Evolutionary conservation across 108 stramenopile species (phyloP).

Genomic region (Fragilaria crotonensis): DNA sequence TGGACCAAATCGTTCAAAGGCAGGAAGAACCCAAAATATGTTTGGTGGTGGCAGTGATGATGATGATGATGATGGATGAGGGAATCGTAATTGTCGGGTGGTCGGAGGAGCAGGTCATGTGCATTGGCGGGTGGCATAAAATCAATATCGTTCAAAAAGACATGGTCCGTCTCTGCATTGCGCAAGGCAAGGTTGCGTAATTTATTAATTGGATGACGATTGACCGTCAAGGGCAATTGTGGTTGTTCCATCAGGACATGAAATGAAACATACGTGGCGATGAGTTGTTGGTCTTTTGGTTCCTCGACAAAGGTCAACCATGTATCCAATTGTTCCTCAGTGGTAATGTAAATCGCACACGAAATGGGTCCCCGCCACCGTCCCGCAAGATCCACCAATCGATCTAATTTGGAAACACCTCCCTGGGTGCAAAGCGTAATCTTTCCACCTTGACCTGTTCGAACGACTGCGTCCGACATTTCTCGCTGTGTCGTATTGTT

Average conservation of each 20-base stretch:
- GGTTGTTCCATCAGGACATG: not conserved
- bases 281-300: not conserved
- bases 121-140: slow-evolving; percentile 71
- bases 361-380: not conserved
- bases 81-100: too few species aligned
- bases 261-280: not conserved
- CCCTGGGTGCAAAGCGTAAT: not conserved
- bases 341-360: not conserved
- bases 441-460: not conserved
- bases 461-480: not conserved
- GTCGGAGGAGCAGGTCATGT: slow-evolving; percentile 26
- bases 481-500: not conserved
- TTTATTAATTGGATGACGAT: slow-evolving; percentile 69
- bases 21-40: not conserved
- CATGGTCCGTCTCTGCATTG: slow-evolving; percentile 49
- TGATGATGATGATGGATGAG: too few species aligned
- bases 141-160: slow-evolving; percentile 83
- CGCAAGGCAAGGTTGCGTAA: slow-evolving; percentile 76
- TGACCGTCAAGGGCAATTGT: not conserved
- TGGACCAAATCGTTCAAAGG: not conserved
- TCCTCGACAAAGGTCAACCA: not conserved
- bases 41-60: not conserved
- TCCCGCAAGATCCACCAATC: not conserved
- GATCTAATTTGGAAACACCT: not conserved
- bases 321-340: not conserved